Conservation (phyloP, 371 early-diverging fungal species). For the Zychaea mexicana region DNA sequence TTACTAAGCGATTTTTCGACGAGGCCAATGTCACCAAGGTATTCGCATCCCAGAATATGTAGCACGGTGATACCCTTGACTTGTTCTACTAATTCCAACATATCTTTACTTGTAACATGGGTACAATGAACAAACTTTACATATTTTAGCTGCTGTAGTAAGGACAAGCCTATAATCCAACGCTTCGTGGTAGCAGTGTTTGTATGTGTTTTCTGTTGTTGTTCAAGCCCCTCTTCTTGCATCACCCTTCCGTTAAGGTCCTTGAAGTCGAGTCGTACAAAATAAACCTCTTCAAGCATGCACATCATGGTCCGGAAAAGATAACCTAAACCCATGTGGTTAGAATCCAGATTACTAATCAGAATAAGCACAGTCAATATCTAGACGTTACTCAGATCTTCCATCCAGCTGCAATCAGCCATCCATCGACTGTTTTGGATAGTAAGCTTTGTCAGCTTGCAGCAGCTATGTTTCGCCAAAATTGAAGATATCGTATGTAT, state of each 20-base stretch:
- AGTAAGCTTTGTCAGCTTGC: background rate
- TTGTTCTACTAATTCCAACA: background rate
- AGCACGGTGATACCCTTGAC: background rate
- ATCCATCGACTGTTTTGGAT: background rate
- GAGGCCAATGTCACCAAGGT: background rate
- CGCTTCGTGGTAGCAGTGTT: background rate
- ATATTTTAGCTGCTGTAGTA: background rate
- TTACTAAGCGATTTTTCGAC: background rate
- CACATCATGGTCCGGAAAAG: background rate
- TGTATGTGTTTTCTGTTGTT: too few relatives aligned
- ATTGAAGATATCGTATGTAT: background rate
- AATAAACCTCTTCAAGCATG: background rate
- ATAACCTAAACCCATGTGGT: background rate
- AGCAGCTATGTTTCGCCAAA: background rate
- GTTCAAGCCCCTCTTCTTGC: too few relatives aligned
- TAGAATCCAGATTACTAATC: background rate
- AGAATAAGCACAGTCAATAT: background rate
- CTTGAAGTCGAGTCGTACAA: background rate
- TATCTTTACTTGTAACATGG: background rate
- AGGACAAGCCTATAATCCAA: background rate
- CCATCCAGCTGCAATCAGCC: background rate
- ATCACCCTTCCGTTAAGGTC: background rate
- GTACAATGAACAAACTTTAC: background rate
- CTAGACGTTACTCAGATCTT: background rate
- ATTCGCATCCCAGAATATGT: background rate